These are phyloP conservation scores for Aureobasidium sp. DNA, from an alignment of 2,329 filamentous ascomycete species.

Conservation along the genomic window DNA sequence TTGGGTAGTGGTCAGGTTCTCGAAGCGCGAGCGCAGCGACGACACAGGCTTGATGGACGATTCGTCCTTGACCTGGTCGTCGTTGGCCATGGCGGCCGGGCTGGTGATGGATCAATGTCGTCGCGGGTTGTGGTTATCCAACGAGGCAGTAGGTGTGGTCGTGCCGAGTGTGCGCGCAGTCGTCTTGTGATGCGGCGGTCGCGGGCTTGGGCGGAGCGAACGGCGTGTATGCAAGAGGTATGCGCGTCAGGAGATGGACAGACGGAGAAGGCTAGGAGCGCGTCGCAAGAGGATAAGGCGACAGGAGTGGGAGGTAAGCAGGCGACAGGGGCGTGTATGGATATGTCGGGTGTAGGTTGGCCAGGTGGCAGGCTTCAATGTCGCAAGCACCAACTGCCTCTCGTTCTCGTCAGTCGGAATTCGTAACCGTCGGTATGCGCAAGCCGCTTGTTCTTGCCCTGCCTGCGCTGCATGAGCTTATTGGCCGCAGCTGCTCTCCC, in stretches of 20 bases:
- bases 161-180: not conserved
- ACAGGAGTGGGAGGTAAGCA: not conserved
- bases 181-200: too few species aligned
- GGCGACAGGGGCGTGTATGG: not conserved
- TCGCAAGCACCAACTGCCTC: not conserved
- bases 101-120: not conserved
- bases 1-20: constrained; percentile 51
- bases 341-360: not conserved
- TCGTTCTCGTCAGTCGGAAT: not conserved
- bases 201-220: not conserved
- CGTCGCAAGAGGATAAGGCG: not conserved
- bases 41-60: constrained; percentile 77
- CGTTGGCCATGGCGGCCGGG: constrained; percentile 9
- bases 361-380: not conserved
- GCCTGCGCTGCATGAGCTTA: too few species aligned
- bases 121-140: not conserved
- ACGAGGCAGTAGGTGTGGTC: not conserved
- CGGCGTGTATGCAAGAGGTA: not conserved
- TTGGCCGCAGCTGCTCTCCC: not conserved
- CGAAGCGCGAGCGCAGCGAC: constrained; percentile 70
- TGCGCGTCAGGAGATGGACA: not conserved
- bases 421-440: not conserved
- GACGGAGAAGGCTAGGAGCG: not conserved
- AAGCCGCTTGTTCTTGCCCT: not conserved
- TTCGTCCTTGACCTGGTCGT: constrained; percentile 46